A percentile compares a stretch with the other conserved stretches of the same genome.
Conservation (phyloP, 306 rosid genomes). For the Nissolia schottii region DNA sequence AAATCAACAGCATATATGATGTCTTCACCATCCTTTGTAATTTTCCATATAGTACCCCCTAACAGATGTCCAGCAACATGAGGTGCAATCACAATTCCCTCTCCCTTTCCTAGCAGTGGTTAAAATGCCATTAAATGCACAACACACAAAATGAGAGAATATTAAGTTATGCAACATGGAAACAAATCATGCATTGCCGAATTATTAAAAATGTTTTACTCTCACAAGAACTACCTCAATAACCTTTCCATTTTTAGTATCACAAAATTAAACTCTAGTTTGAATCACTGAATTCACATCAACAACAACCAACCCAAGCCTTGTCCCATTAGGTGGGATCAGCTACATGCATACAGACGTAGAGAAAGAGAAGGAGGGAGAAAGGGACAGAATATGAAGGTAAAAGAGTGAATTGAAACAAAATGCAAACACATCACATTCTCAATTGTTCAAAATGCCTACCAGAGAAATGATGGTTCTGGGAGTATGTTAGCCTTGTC, state of each 20-base stretch:
- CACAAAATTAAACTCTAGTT: too few relatives aligned
- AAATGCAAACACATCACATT: background rate
- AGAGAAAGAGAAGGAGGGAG: background rate
- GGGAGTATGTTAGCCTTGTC: conserved; percentile 89
- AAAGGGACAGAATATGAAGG: background rate
- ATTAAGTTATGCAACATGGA: background rate
- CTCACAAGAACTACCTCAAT: too few relatives aligned
- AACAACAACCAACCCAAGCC: too few relatives aligned
- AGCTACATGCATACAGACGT: background rate
- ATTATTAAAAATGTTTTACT: too few relatives aligned
- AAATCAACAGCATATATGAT: conserved; percentile 96
- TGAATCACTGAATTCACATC: too few relatives aligned
- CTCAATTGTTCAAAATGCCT: background rate
- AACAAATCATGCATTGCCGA: too few relatives aligned
- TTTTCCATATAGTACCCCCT: conserved; percentile 96
- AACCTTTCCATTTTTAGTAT: too few relatives aligned
- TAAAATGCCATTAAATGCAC: conserved; percentile 11
- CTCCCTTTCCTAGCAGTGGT: conserved; percentile 72
- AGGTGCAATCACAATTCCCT: conserved; percentile 91
- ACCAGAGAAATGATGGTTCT: conserved; percentile 93
- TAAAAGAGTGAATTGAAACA: background rate
- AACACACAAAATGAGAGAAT: background rate
- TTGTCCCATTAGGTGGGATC: background rate
- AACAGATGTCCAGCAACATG: conserved; percentile 95
- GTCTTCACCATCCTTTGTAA: conserved; percentile 96